These are phyloP conservation scores for Penicillium fimorum DNA, from an alignment of 495 filamentous ascomycete species.

Conservation along the genomic window DNA sequence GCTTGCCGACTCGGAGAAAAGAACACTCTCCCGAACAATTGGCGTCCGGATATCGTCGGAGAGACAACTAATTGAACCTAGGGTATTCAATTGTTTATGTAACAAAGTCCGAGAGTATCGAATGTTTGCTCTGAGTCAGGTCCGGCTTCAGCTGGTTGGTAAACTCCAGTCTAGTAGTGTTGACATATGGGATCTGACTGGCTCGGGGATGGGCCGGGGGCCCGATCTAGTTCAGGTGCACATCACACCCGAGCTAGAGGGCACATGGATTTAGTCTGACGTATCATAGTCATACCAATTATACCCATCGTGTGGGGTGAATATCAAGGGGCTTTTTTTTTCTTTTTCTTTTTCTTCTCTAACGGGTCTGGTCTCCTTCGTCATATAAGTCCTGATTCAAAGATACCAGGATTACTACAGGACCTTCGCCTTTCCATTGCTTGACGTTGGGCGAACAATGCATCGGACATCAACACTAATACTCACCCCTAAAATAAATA, in stretches of 20 bases:
- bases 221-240: conserved; percentile 22
- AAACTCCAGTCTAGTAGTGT: neutral
- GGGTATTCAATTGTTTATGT: conserved; percentile 2
- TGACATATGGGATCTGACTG: conserved; percentile 24
- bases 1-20: neutral
- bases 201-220: conserved; percentile 6
- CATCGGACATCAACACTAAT: neutral
- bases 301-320: conserved; percentile 10
- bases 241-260: conserved; percentile 18
- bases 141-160: conserved; percentile 3
- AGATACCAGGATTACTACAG: conserved; percentile 1
- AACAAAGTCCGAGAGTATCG: neutral
- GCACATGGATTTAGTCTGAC: conserved; percentile 17
- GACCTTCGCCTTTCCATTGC: neutral
- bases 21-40: neutral
- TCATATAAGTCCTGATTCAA: conserved; percentile 13
- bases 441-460: neutral
- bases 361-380: conserved; percentile 14
- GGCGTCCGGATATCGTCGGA: conserved; percentile 2
- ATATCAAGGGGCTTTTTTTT: neutral
- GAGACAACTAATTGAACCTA: neutral
- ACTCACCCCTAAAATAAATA: neutral
- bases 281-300: conserved; percentile 22
- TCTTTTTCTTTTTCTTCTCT: neutral
- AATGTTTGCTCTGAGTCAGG: conserved; percentile 14